These are phyloP conservation scores for Artemisia argyi DNA, from an alignment of 129 eudicot genomes.

Conservation along the genomic window DNA sequence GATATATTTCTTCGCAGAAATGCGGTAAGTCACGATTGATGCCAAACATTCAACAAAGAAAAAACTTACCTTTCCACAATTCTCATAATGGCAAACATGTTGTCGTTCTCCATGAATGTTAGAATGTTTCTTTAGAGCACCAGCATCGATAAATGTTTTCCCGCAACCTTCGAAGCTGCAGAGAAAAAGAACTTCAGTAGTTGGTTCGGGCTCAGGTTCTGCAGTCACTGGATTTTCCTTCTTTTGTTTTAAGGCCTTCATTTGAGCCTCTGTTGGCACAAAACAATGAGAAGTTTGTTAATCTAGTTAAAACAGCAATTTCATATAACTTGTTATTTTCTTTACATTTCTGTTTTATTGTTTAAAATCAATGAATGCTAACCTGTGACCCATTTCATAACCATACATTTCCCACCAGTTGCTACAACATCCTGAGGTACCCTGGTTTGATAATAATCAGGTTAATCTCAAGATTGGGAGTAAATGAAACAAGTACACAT, in stretches of 20 bases:
- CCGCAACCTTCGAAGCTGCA: slow-evolving; percentile 99
- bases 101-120: slow-evolving; percentile 98
- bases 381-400: slow-evolving; percentile 95
- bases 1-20: not conserved
- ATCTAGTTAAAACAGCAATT: slow-evolving; percentile 17
- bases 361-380: slow-evolving; percentile 13
- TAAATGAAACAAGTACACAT: slow-evolving; percentile 1
- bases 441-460: slow-evolving; percentile 43
- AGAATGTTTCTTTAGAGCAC: slow-evolving; percentile 91
- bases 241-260: slow-evolving; percentile 72
- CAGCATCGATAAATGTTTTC: slow-evolving; percentile 93
- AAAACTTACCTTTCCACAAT: slow-evolving; percentile 83
- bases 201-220: slow-evolving; percentile 93
- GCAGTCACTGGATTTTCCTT: slow-evolving; percentile 52
- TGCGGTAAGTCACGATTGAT: not conserved
- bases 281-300: slow-evolving; percentile 3
- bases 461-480: slow-evolving; percentile 19
- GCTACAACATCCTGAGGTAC: slow-evolving; percentile 90
- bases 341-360: not conserved
- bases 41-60: not conserved
- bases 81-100: slow-evolving; percentile 80
- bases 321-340: not conserved
- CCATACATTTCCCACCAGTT: slow-evolving; percentile 86
- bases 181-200: slow-evolving; percentile 95
- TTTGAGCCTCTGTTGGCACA: slow-evolving; percentile 60